Conservation (phyloP, 139 green algal genomes). For the Closterium sp. region DNA sequence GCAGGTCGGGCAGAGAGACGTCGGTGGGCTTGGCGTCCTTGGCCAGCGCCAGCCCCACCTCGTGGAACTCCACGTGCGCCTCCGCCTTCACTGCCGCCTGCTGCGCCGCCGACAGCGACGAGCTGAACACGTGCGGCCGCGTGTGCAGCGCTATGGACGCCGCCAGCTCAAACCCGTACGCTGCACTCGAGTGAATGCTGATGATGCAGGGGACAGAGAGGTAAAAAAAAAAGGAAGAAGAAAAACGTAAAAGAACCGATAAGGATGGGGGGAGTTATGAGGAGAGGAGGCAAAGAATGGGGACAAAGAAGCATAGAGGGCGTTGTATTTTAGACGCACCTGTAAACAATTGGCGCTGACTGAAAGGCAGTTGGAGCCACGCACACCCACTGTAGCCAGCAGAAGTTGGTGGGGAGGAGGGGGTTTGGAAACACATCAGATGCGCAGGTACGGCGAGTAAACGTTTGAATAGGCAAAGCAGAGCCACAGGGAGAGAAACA, state of each 20-base stretch:
- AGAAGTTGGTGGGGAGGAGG: not conserved
- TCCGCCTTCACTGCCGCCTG: not conserved
- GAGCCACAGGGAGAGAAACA: not conserved
- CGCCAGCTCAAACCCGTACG: not conserved
- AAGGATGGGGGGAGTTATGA: not conserved
- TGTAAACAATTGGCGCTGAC: not conserved
- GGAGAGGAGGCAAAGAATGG: not conserved
- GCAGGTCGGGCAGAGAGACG: not conserved
- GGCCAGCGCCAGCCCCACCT: conserved; percentile 1
- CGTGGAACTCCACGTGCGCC: conserved; percentile 13
- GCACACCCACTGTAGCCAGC: not conserved
- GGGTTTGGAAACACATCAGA: not conserved
- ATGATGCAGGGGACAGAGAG: not conserved
- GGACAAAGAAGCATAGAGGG: not conserved
- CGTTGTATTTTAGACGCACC: not conserved
- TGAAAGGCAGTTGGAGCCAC: not conserved
- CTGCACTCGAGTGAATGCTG: not conserved
- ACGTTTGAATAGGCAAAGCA: not conserved
- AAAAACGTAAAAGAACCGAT: not conserved
- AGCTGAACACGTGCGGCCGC: conserved; percentile 9
- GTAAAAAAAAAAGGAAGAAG: not conserved
- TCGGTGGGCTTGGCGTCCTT: not conserved
- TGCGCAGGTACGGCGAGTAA: not conserved
- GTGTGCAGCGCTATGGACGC: not conserved
- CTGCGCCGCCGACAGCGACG: conserved; percentile 1